Conservation (phyloP, 2,329 filamentous ascomycete genomes). For the Sporothrix protearum region DNA sequence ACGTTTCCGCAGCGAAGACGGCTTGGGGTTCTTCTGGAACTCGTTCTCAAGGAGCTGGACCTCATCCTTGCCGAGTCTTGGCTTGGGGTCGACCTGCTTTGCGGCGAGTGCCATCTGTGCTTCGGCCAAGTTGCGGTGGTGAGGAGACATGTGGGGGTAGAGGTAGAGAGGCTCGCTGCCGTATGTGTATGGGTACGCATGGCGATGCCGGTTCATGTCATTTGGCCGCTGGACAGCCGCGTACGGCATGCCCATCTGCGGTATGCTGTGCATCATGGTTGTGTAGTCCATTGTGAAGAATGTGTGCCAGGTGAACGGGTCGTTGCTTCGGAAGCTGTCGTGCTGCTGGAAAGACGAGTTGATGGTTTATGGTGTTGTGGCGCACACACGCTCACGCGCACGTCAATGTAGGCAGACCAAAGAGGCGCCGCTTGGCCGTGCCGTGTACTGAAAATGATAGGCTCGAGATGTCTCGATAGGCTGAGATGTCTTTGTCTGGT, state of each 20-base stretch:
- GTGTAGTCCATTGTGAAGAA: slow-evolving; percentile 24
- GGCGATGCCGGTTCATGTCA: slow-evolving; percentile 2
- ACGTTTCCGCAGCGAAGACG: slow-evolving; percentile 59
- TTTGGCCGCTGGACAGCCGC: slow-evolving; percentile 4
- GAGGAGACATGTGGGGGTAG: slow-evolving; percentile 23
- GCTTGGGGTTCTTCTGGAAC: slow-evolving; percentile 63
- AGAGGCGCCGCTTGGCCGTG: neutral
- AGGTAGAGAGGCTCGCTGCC: slow-evolving; percentile 19
- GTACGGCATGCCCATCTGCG: slow-evolving; percentile 21
- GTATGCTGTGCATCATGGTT: slow-evolving; percentile 23
- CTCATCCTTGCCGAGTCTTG: slow-evolving; percentile 56
- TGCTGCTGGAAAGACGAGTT: neutral
- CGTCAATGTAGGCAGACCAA: neutral
- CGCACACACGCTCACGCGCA: slow-evolving; percentile 1
- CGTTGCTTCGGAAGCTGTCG: neutral
- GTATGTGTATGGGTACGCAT: slow-evolving; percentile 24
- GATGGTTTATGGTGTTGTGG: slow-evolving; percentile 13
- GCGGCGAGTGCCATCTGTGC: slow-evolving; percentile 18
- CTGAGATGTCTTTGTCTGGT: neutral
- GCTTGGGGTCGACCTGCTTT: slow-evolving; percentile 46
- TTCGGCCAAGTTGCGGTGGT: slow-evolving; percentile 30
- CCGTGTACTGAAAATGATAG: neutral
- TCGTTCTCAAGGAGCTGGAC: slow-evolving; percentile 58
- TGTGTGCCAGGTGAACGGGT: neutral
- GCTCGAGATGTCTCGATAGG: too few species aligned